Percentiles rank a stretch among this genome's conserved stretches.
phyloP scores from a whole-genome alignment of 129 eudicot species.

The Oenanthe sinensis region DNA sequence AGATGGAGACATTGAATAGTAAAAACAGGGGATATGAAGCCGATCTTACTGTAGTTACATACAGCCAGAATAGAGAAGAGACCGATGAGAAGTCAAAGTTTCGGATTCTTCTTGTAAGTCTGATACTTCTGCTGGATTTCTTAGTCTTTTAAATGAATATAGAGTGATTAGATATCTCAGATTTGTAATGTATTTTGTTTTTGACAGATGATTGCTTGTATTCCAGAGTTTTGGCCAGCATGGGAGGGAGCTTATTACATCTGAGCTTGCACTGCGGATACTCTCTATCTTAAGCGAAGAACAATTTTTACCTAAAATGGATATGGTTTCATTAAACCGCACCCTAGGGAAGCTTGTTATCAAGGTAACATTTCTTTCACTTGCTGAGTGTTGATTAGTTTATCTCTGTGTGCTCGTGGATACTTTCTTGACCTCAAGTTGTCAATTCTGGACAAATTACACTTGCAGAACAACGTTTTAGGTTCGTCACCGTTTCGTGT shows the following conservation, averaged over 20 bases:
- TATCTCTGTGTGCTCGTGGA: background rate
- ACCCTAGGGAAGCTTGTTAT: slow-evolving; percentile 75
- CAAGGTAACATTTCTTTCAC: slow-evolving; percentile 40
- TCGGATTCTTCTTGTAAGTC: slow-evolving; percentile 84
- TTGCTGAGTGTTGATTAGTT: background rate
- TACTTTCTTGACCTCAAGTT: background rate
- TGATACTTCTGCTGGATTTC: slow-evolving; percentile 5
- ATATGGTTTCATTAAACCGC: slow-evolving; percentile 40
- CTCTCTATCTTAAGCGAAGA: slow-evolving; percentile 91
- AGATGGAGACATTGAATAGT: slow-evolving; percentile 65
- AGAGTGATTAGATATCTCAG: slow-evolving; percentile 50
- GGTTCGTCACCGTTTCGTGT: no score
- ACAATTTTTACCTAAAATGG: slow-evolving; percentile 70
- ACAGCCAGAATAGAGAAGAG: slow-evolving; percentile 53
- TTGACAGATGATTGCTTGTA: slow-evolving; percentile 99
- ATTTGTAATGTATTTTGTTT: slow-evolving; percentile 84
- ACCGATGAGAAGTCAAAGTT: slow-evolving; percentile 67
- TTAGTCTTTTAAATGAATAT: slow-evolving; percentile 12
- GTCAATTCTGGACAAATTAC: no score
- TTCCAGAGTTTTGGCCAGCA: slow-evolving; percentile 99
- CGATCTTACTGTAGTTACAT: slow-evolving; percentile 71
- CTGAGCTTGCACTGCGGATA: slow-evolving; percentile 87
- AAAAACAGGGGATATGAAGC: slow-evolving; percentile 74
- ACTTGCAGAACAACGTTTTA: no score
- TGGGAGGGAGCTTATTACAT: slow-evolving; percentile 91